Base-by-base conservation (phyloP, 768 basidiomycete species). In the Rhodotorula diobovata region DNA sequence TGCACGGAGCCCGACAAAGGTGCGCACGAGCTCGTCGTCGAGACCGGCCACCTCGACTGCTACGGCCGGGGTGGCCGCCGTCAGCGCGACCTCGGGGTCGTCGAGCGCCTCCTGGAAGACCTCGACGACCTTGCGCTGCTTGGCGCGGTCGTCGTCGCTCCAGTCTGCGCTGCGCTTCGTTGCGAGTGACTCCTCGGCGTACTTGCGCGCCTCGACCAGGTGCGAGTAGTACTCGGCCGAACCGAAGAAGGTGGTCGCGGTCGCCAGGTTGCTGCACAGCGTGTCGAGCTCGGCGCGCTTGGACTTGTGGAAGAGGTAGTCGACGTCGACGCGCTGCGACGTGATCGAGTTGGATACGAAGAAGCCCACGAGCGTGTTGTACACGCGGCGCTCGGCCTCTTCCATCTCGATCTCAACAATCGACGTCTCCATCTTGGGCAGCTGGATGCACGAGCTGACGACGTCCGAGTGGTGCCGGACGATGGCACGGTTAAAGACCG, bases 301-400 rank as follows among this genome's bases (percentile, higher is more conserved):
- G 14, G 48, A 32, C 20, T 64, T 43, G 51, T 71, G 72, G 56
- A 77, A 77, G 32, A 75, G 73, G 64, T 74, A 77, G 56, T 77
- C 76, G 61, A 75, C 66, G 56, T 78, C 73, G 18, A 35, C 55
- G 4, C 71, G 53, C 53, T 78, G 73, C 35, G 68, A 62, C 14
- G 60, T 63, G 30, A 75, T 67, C 54, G 77, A 62, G 61, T 78
- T 78, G 9, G 67, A 69, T 3, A 67, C 51, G 66, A 78, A 78
- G 37, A 76, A 28, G 1, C 73, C 71, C 18, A 76, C 30, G 23
- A 76, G 69, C 11, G 66, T 63, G 58, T 78, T 78, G 70, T 78
- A 78, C 25, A 74, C 74, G 34, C 55, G 63, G n/a, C 76, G 56
- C 55, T 78, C 75, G 15, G 60, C 64, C 32, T 66, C 62, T 45